Percentiles rank a stretch among this genome's conserved stretches.
phyloP scores from a whole-genome alignment of 2,329 filamentous ascomycete genomes.

The Aspergillus quadricinctus region DNA sequence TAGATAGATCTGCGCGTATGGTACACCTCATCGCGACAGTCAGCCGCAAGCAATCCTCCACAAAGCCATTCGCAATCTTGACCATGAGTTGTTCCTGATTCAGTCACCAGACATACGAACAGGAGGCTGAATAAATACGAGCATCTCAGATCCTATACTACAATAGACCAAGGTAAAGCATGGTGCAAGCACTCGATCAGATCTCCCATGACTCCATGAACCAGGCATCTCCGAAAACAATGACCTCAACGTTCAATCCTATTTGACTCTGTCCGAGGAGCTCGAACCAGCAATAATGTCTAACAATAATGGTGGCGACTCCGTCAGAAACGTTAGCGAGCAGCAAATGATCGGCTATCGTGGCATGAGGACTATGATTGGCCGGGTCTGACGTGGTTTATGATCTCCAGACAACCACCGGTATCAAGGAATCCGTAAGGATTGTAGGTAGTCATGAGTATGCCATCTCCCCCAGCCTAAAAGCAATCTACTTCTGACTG shows the following conservation, averaged over 20 bases:
- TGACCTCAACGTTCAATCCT: background rate
- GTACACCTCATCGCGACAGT: background rate
- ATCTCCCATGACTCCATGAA: background rate
- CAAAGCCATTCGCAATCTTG: background rate
- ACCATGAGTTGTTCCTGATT: background rate
- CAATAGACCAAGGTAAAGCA: background rate
- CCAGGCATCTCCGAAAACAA: background rate
- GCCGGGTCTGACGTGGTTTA: conserved; percentile 4
- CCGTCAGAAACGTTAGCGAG: background rate
- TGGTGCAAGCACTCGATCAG: background rate
- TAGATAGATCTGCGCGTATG: no score
- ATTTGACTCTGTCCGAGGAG: conserved; percentile 6
- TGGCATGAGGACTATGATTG: conserved; percentile 9
- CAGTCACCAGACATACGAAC: background rate
- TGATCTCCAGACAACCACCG: conserved; percentile 10
- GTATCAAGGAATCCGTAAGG: conserved; percentile 5
- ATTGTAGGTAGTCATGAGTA: background rate
- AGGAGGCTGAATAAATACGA: background rate
- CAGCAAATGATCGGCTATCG: conserved; percentile 12
- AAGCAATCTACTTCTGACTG: background rate
- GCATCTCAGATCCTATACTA: background rate
- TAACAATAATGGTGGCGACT: background rate
- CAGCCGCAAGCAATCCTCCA: no score
- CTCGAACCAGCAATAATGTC: conserved; percentile 1
- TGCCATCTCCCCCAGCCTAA: background rate